Evolutionary conservation across 805 yeast species (phyloP).

Genomic region (Teunomyces aglyptinius): DNA sequence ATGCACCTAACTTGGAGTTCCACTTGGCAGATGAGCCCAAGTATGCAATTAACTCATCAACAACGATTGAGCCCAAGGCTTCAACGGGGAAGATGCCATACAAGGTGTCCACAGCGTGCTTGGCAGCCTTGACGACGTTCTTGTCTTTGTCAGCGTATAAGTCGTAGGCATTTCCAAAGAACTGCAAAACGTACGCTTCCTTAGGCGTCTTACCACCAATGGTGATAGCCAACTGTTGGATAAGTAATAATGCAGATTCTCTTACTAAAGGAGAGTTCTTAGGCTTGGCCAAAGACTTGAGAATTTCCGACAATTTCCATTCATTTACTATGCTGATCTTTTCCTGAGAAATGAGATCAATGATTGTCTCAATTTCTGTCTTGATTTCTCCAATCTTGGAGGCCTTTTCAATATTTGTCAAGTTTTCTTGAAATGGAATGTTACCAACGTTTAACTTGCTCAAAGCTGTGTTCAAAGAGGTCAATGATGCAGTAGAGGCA

Average conservation of each 20-base stretch:
- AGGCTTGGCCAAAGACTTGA: constrained; percentile 65
- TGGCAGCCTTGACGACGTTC: constrained; percentile 83
- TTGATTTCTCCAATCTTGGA: constrained; percentile 54
- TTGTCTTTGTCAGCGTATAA: constrained; percentile 83
- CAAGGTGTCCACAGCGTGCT: constrained; percentile 67
- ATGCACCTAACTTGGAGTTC: constrained; percentile 84
- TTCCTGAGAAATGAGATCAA: constrained; percentile 46
- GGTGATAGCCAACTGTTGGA: constrained; percentile 56
- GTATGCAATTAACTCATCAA: constrained; percentile 60
- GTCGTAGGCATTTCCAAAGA: constrained; percentile 66
- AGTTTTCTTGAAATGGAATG: constrained; percentile 63
- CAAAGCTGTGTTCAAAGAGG: constrained; percentile 70
- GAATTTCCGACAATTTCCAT: constrained; percentile 64
- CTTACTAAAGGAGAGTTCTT: constrained; percentile 73
- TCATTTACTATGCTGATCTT: constrained; percentile 46
- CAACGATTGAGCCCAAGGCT: constrained; percentile 69
- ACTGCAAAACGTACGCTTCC: constrained; percentile 69
- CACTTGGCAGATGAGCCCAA: constrained; percentile 85
- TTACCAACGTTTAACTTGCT: constrained; percentile 53
- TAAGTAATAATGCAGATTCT: constrained; percentile 69
- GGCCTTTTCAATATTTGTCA: constrained; percentile 52
- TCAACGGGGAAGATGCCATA: constrained; percentile 72
- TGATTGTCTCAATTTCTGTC: constrained; percentile 52
- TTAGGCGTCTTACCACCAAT: constrained; percentile 68
- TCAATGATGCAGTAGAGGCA: constrained; percentile 67